Conservation (phyloP, 2,329 filamentous ascomycete genomes). For the Chalaropsis ovoidea region DNA sequence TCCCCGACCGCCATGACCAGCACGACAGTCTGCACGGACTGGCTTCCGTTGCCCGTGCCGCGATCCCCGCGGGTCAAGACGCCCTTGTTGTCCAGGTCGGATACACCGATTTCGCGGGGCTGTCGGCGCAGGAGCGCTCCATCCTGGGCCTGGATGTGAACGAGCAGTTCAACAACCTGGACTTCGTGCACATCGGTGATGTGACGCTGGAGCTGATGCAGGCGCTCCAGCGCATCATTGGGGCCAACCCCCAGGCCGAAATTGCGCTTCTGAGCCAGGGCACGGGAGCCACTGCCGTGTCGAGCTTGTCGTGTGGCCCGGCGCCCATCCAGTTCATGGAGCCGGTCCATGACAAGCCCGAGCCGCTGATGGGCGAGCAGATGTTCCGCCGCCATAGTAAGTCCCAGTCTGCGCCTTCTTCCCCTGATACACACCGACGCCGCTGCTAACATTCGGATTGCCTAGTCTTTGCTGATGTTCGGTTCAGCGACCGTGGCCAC, state of each 20-base stretch:
- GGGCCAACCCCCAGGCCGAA: neutral
- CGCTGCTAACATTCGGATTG: neutral
- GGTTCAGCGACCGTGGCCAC: conserved; percentile 15
- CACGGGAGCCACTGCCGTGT: conserved; percentile 14
- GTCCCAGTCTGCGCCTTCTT: neutral
- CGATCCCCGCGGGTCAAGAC: neutral
- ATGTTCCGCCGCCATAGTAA: conserved; percentile 7
- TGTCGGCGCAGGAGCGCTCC: conserved; percentile 8
- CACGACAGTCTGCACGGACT: conserved; percentile 6
- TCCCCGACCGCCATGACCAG: conserved; percentile 2
- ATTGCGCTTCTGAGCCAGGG: conserved; percentile 14
- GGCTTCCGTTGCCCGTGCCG: neutral
- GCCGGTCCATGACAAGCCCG: neutral
- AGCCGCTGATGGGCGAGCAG: neutral
- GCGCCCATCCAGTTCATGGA: conserved; percentile 11
- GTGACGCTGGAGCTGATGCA: conserved; percentile 15
- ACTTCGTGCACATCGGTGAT: conserved; percentile 13
- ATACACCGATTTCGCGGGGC: neutral
- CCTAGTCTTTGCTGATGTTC: conserved; percentile 18
- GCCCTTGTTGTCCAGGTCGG: neutral
- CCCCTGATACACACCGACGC: no score
- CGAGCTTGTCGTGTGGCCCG: conserved; percentile 8
- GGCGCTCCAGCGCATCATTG: conserved; percentile 1
- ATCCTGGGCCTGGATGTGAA: neutral
- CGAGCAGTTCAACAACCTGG: neutral